Conservation (phyloP, 2,329 filamentous ascomycete genomes). For the Xylariomycetidae sp. region DNA sequence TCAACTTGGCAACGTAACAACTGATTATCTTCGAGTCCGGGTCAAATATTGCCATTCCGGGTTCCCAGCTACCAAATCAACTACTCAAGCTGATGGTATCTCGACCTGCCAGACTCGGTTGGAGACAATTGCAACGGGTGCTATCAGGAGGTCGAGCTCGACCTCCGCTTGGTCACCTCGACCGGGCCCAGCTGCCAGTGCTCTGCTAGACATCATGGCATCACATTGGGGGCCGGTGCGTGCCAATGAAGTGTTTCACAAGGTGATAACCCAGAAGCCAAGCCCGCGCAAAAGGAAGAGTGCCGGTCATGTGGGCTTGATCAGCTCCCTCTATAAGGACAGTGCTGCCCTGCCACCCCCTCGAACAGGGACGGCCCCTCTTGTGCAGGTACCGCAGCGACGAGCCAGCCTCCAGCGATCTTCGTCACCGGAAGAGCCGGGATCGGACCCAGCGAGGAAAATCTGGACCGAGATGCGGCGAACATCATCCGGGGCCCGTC, state of each 20-base stretch:
- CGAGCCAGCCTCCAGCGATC: conserved; percentile 8
- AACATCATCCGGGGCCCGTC: conserved; percentile 13
- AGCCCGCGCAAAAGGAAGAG: conserved; percentile 3
- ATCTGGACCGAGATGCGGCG: conserved; percentile 27
- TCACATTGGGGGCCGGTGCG: conserved; percentile 42
- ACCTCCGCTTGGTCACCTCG: conserved; percentile 47
- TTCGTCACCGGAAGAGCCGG: conserved; percentile 1
- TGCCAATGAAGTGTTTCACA: conserved; percentile 36
- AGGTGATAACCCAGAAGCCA: conserved; percentile 16
- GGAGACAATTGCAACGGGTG: conserved; percentile 46
- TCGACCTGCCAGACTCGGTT: conserved; percentile 40
- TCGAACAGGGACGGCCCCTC: conserved; percentile 5
- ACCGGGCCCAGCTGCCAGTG: conserved; percentile 28
- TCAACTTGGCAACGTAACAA: conserved; percentile 43
- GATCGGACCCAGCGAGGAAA: conserved; percentile 21
- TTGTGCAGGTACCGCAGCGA: conserved; percentile 10
- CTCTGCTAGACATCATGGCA: conserved; percentile 39
- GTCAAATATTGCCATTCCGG: conserved; percentile 52
- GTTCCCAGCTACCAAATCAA: conserved; percentile 39
- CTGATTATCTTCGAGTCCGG: conserved; percentile 45
- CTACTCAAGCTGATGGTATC: conserved; percentile 24
- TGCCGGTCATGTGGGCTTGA: neutral
- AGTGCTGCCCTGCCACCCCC: too few species aligned
- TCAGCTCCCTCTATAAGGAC: too few species aligned
- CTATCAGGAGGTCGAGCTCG: conserved; percentile 42